A percentile compares a stretch with the other conserved stretches of the same genome.
phyloP scores from a whole-genome alignment of 495 filamentous ascomycete genomes.

The Penicillium cataractarum region DNA sequence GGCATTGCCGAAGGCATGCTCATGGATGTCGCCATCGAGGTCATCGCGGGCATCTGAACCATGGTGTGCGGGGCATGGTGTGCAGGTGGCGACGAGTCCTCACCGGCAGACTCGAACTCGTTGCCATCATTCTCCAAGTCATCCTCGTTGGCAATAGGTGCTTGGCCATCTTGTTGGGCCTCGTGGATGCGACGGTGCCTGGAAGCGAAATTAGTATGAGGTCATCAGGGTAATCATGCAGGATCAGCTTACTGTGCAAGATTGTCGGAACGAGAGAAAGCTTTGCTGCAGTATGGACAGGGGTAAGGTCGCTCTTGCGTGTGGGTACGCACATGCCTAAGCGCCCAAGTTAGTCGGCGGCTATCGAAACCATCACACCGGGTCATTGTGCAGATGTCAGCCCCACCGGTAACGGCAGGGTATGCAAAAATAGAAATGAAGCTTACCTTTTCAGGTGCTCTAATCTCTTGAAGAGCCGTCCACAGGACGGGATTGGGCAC shows the following conservation, averaged over 20 bases:
- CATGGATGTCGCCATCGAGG: conserved; percentile 45
- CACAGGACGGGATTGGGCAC: conserved; percentile 98
- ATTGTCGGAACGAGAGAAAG: conserved; percentile 97
- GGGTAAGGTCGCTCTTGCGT: conserved; percentile 98
- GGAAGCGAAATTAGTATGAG: conserved; percentile 16
- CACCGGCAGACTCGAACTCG: conserved; percentile 73
- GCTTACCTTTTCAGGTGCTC: conserved; percentile 98
- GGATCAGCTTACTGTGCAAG: conserved; percentile 81
- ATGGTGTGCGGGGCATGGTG: conserved; percentile 34
- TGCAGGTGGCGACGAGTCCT: conserved; percentile 63
- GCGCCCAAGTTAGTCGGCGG: conserved; percentile 59
- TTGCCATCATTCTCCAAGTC: conserved; percentile 75
- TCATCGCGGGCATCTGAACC: conserved; percentile 41
- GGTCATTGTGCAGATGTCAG: conserved; percentile 26
- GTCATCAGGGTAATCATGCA: background rate
- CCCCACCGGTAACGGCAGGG: conserved; percentile 20
- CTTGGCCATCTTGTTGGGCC: conserved; percentile 69
- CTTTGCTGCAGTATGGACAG: conserved; percentile 96
- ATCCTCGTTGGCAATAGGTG: conserved; percentile 65
- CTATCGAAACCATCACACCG: conserved; percentile 52
- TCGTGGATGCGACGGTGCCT: conserved; percentile 97
- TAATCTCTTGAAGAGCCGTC: conserved; percentile 96
- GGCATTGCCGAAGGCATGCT: conserved; percentile 43
- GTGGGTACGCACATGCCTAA: conserved; percentile 97
- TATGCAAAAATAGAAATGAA: conserved; percentile 30